phyloP scores from a whole-genome alignment of 305 asterid genomes.

The Coffea humblotiana region DNA sequence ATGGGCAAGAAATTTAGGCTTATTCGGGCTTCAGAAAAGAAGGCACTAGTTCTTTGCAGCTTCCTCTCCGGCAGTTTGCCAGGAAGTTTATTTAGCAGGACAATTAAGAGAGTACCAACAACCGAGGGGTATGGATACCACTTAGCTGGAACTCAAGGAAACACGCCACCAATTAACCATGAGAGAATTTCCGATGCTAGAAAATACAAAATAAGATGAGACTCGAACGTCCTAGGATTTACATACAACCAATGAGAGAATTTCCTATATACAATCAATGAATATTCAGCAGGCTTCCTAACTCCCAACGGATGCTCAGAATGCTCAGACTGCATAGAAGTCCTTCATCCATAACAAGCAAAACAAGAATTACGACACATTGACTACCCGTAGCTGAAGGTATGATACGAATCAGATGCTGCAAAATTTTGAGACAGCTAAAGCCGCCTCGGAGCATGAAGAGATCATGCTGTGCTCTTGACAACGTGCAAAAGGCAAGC shows the following conservation, averaged over 20 bases:
- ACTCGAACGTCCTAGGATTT: not conserved
- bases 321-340: not conserved
- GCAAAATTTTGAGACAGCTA: not conserved
- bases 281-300: constrained; percentile 2
- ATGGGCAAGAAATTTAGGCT: not conserved
- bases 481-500: not conserved
- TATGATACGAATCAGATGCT: not conserved
- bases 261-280: constrained; percentile 10
- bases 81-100: not conserved
- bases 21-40: not conserved
- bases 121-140: not conserved
- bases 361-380: not conserved
- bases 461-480: constrained; percentile 1
- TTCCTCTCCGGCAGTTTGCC: not conserved
- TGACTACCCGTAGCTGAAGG: not conserved
- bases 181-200: not conserved
- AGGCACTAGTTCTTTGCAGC: not conserved
- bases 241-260: not conserved
- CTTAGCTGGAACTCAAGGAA: not conserved
- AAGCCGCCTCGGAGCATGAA: not conserved
- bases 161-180: not conserved
- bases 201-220: not conserved
- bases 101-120: not conserved
- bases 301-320: not conserved
- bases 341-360: not conserved